Base-by-base conservation (phyloP, 2,329 filamentous ascomycete species). In the Aureobasidium leucospermi region DNA sequence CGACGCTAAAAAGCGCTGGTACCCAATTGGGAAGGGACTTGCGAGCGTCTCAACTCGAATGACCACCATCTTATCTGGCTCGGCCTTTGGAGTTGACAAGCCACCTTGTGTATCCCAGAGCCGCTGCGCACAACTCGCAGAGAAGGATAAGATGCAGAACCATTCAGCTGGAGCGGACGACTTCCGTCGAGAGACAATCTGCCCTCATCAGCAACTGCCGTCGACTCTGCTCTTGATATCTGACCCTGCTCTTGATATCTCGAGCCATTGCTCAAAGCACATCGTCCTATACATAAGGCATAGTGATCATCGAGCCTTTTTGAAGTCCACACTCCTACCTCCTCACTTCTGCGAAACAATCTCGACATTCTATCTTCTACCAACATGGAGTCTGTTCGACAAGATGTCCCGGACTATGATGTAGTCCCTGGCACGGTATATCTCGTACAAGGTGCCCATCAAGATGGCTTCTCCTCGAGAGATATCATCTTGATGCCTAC, bases 401-500 rank as follows among this genome's bases (percentile, higher is more conserved):
- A 48, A 42, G 41, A 53, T 15, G 36, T 59, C 6, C 56, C 57
- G 11, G 60, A 62, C 57, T 62, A 62, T 19, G 60, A 62, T 43
- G 51, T 62, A 9, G 57, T 60, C 2, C 58, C 61, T 31, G 61
- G 61, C 13, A 62, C 61, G 8, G 61, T 62, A 1, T 62, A 62
- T 16, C 45, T 62, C 11, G 46, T 62, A 11, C 49, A 60, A 34
- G 52, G 47, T n/a, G 11, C 45, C 8, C 49, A 56, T n/a, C 41
- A 58, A 28, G 6, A 9, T 15, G 46, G 29, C 6, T 53, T 55
- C 36, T 55, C 63, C 10, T 46, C 52, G 16, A 42, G 56, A n/a
- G 58, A 63, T 41, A 64, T 64, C 39, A 43, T 64, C 15, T 47
- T 63, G 38, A 57, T 63, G 23, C 61, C 63, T n/a, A 58, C 57